phyloP scores from a whole-genome alignment of 2,329 filamentous ascomycete species.

The Rhinocladiella mackenziei region DNA sequence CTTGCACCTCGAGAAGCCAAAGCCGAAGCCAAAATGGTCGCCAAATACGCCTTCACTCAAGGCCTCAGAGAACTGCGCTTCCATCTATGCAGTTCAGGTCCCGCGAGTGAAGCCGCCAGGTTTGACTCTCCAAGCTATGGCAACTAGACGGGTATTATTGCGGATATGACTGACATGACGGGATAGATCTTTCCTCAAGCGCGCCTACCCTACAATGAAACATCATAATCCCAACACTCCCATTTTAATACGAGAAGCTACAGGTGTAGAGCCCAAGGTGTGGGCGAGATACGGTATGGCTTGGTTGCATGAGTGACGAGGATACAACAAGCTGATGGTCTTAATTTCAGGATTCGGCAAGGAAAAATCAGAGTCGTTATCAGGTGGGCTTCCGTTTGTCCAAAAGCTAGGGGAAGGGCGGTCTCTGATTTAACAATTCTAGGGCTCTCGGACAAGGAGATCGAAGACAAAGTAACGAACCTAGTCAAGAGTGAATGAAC shows the following conservation, averaged over 20 bases:
- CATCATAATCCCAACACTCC: constrained; percentile 93
- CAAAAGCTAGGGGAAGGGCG: not conserved
- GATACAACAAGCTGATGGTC: constrained; percentile 28
- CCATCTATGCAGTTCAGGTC: constrained; percentile 90
- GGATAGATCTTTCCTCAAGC: constrained; percentile 87
- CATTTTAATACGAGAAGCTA: constrained; percentile 90
- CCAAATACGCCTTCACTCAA: constrained; percentile 87
- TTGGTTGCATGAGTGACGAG: no score
- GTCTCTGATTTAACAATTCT: constrained; percentile 22
- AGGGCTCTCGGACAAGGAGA: constrained; percentile 67
- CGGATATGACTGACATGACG: no score
- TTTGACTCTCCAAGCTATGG: constrained; percentile 43
- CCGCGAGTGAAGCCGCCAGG: constrained; percentile 85
- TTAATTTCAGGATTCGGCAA: constrained; percentile 57
- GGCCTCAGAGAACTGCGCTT: constrained; percentile 93
- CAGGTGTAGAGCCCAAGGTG: constrained; percentile 76
- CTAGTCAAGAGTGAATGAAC: constrained; percentile 53
- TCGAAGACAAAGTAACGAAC: constrained; percentile 63
- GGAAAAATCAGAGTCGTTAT: constrained; percentile 62
- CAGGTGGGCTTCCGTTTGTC: constrained; percentile 44
- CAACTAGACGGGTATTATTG: not conserved
- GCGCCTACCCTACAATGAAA: constrained; percentile 98
- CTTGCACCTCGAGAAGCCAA: constrained; percentile 16
- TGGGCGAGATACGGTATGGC: constrained; percentile 85
- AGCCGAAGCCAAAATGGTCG: constrained; percentile 64